These are phyloP conservation scores for Pichia sp. DNA, from an alignment of 1,139 yeast species.

Conservation along the genomic window DNA sequence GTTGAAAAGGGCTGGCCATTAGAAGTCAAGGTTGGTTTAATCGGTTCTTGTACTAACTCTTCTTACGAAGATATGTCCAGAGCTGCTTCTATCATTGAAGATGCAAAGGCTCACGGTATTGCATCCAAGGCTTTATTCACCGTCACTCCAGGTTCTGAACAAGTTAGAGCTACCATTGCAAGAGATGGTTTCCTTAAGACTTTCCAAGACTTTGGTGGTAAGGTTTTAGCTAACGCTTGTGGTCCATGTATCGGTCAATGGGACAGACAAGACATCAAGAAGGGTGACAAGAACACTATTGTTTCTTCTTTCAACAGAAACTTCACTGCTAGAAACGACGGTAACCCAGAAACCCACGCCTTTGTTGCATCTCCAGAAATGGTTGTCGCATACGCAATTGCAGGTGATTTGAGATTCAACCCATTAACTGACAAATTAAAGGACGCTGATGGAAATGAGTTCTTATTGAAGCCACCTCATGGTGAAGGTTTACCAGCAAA, in stretches of 20 bases:
- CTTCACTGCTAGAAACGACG: conserved; percentile 98
- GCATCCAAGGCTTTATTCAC: conserved; percentile 86
- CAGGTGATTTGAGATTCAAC: conserved; percentile 98
- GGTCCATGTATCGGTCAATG: conserved; percentile 99
- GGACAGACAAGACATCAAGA: conserved; percentile 96
- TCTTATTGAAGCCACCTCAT: conserved; percentile 80
- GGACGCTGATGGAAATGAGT: conserved; percentile 93
- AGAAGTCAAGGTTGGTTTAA: conserved; percentile 91
- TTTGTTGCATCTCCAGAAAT: conserved; percentile 98
- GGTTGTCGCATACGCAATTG: conserved; percentile 91
- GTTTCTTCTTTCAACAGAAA: conserved; percentile 99
- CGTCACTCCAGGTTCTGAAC: conserved; percentile 99
- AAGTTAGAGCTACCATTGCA: conserved; percentile 96
- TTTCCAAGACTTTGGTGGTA: conserved; percentile 90
- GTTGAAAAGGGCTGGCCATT: conserved; percentile 87
- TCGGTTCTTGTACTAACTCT: conserved; percentile 99
- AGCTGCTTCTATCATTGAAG: conserved; percentile 88
- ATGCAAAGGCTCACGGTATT: conserved; percentile 87
- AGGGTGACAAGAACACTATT: conserved; percentile 98
- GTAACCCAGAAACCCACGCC: conserved; percentile 97
- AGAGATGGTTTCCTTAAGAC: conserved; percentile 93
- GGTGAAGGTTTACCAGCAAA: conserved; percentile 91
- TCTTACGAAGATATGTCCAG: conserved; percentile 99
- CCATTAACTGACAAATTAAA: conserved; percentile 92
- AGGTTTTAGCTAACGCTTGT: conserved; percentile 96